Evolutionary conservation across 495 filamentous ascomycete genomes (phyloP), one percentile per base, ranked within the genome.

Genomic region (Neohortaea acidophila): DNA sequence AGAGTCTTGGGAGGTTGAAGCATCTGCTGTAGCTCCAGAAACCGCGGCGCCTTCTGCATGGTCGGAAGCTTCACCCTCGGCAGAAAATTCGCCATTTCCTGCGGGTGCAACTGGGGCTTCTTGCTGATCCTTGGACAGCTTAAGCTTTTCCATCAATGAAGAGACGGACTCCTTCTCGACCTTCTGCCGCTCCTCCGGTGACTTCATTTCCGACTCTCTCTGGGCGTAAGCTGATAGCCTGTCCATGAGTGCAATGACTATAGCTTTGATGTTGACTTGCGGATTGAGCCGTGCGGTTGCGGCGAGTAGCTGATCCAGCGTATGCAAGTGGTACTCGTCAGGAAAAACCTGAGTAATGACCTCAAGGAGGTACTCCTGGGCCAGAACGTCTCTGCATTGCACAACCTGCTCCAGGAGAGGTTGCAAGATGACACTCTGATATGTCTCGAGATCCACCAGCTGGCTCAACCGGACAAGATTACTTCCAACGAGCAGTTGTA

Each of bases 321-420:
- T 96, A 53, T 96, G 85, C 10, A 97, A 72, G 55, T 97, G 89
- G 55, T 84, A 97, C 57, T 97, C 89, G 62, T 97, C 89, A 2
- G 89, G 91, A 62, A 97, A 97, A 30, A 97, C 89, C 60, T 97
- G 91, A 2, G 91, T 97, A 46, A 97, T 87, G 43, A 97, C 91
- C 70, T 97, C 89, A 27, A 96, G 66, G 13, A 97, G 69, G 65
- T 97, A 97, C 57, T 97, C 89, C 58, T 97, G 89, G 20, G 89
- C 89, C 43, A 97, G 59, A 4, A 97, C 84, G 67, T 97, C 89
- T 26, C 89, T 77, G 55, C 89, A 97, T 56, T 96, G 87, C 23
- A 97, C 89, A 36, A 97, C 86, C 59, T 97, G 89, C 51, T 96
- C 89, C 43, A 97, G 57, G 43, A 97, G 63, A 2, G 91, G 85